phyloP scores from a whole-genome alignment of 2,329 filamentous ascomycete species.

The Myriangium duriaei region DNA sequence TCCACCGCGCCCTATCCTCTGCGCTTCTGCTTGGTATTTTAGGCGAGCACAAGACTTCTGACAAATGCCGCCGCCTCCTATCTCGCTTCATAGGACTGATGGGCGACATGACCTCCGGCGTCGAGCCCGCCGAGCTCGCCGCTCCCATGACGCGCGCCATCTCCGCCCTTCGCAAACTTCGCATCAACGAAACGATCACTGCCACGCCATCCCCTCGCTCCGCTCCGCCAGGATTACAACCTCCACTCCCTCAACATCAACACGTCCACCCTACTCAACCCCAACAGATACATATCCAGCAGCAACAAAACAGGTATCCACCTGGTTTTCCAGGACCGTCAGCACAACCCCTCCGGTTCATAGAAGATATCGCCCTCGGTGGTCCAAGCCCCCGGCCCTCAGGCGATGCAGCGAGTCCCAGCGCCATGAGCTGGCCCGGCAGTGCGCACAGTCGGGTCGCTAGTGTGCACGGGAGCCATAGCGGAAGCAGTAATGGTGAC shows the following conservation, averaged over 20 bases:
- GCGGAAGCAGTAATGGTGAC: conserved; percentile 1
- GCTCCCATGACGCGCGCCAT: conserved; percentile 36
- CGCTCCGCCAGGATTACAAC: not conserved
- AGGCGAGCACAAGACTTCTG: conserved; percentile 32
- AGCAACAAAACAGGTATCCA: not conserved
- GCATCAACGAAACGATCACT: conserved; percentile 18
- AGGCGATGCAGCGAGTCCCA: conserved; percentile 7
- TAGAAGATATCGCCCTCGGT: conserved; percentile 13
- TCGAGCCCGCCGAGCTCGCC: conserved; percentile 36
- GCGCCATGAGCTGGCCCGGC: conserved; percentile 4
- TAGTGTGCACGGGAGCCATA: conserved; percentile 5
- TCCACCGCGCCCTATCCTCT: conserved; percentile 32
- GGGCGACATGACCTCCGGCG: conserved; percentile 33
- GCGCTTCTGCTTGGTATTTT: conserved; percentile 33
- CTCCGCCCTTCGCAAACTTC: conserved; percentile 32
- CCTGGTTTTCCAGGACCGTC: conserved; percentile 2
- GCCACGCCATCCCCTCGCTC: conserved; percentile 1
- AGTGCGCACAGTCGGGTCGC: conserved; percentile 6
- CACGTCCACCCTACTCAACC: conserved; percentile 1
- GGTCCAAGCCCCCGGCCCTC: conserved; percentile 4
- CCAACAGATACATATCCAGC: not conserved
- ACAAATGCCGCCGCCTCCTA: conserved; percentile 32
- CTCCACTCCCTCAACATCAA: not conserved
- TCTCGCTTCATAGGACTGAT: conserved; percentile 35
- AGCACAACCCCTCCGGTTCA: conserved; percentile 9